Evolutionary conservation across 2,329 filamentous ascomycete genomes (phyloP), one percentile per base, ranked within the genome.

Genomic region (Daldinia sp.): DNA sequence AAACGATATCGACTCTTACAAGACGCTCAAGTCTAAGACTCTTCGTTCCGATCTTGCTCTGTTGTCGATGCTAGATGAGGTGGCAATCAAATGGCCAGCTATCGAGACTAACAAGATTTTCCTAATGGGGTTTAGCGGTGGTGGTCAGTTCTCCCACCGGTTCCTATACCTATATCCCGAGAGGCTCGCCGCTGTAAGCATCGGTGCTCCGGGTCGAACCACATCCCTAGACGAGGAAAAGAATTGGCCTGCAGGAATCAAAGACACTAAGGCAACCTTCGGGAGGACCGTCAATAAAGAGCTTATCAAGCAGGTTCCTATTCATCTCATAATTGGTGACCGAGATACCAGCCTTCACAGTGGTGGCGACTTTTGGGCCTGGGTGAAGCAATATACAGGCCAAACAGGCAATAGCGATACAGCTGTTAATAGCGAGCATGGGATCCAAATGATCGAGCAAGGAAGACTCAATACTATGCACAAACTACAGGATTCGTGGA

Each of bases 141-240:
- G 77, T 20, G 78, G 76, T 2, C 77, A 79, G 61, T 79, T 79
- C 59, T 68, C 69, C 0, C 76, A 77, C 39, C 72, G 77, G 13
- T 78, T 79, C 57, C 61, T 79, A 13, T 79, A 78, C 62, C 60
- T 79, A 26, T 70, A 79, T 63, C 75, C 78, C 2, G 75, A 79
- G 60, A 72, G 74, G 7, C 42, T 79, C 0, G 55, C 63, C 3
- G 74, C 73, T 15, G 73, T 74, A 4, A 78, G 75, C 59, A 54
- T 78, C n/a, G 78, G 78, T 20, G 77, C 78, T 6, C 78, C 77
- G 7, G 78, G 76, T 1, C 58, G 67, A n/a, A 65, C 67, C 5
- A 78, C 77, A n/a, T 13, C 42, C 6, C 61, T 78, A 4, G 73
- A 78, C 50, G 67, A 72, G 1, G 39, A 48, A 10, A 55, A 67